Evolutionary conservation across 352 stramenopile genomes (phyloP).

Genomic region (Phytophthora tentaculata): DNA sequence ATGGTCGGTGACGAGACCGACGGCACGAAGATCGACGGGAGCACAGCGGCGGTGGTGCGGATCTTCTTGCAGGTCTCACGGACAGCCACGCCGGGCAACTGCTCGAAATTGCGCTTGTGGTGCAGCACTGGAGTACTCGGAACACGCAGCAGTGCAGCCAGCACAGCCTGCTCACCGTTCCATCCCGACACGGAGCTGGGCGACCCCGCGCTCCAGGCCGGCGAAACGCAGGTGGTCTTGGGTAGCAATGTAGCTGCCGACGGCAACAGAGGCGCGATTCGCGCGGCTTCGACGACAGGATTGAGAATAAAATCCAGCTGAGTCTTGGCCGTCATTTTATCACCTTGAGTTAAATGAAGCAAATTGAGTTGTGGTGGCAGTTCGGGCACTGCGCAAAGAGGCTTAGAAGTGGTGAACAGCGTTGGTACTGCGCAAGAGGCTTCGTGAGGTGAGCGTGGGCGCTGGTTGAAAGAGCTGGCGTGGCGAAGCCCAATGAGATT

Average conservation of each 20-base stretch:
- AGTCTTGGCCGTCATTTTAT: slow-evolving; percentile 39
- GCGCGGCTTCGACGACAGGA: slow-evolving; percentile 5
- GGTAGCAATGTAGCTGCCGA: slow-evolving; percentile 7
- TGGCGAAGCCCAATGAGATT: slow-evolving; percentile 34
- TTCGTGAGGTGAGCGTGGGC: slow-evolving; percentile 1
- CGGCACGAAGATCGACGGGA: slow-evolving; percentile 34
- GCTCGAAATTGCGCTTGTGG: slow-evolving; percentile 21
- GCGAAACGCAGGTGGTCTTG: slow-evolving; percentile 6
- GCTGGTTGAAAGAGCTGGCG: slow-evolving; percentile 22
- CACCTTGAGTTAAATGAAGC: slow-evolving; percentile 17
- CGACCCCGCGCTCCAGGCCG: slow-evolving; percentile 23
- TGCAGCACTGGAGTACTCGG: slow-evolving; percentile 8
- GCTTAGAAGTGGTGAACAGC: too few species aligned
- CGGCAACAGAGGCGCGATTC: slow-evolving; percentile 8
- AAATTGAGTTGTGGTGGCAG: slow-evolving; percentile 24
- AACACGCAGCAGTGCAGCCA: slow-evolving; percentile 20
- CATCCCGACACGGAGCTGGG: slow-evolving; percentile 39
- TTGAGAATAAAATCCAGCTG: slow-evolving; percentile 34
- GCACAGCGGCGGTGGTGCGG: not conserved
- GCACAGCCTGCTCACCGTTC: slow-evolving; percentile 30
- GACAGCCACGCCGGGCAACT: slow-evolving; percentile 3
- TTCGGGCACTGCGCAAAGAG: not conserved
- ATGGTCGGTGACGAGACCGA: slow-evolving; percentile 22
- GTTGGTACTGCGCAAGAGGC: too few species aligned
- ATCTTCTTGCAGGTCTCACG: slow-evolving; percentile 23